These are phyloP conservation scores for Paraconiothyrium brasiliense DNA, from an alignment of 2,329 filamentous ascomycete genomes.

Conservation along the genomic window DNA sequence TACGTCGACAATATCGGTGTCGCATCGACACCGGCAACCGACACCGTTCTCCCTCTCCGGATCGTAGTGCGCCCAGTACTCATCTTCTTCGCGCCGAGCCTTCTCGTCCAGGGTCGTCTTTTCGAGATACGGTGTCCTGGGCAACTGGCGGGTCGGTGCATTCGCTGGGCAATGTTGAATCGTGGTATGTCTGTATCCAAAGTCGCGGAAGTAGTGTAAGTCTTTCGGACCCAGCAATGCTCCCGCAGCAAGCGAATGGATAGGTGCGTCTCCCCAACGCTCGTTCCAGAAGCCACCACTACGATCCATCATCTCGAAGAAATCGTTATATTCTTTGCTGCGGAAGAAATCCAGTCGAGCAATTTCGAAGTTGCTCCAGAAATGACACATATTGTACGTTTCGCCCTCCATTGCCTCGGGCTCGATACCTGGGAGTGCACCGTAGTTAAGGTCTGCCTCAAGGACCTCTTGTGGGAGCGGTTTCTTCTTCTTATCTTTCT, in stretches of 20 bases:
- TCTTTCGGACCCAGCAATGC: constrained; percentile 82
- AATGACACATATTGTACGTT: constrained; percentile 99
- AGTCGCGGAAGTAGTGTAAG: constrained; percentile 98
- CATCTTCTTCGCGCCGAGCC: constrained; percentile 88
- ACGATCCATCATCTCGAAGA: constrained; percentile 98
- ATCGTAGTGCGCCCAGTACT: constrained; percentile 93
- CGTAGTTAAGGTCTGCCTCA: constrained; percentile 75
- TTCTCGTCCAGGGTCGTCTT: constrained; percentile 82
- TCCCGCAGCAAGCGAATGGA: constrained; percentile 95
- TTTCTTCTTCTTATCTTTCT: constrained; percentile 73
- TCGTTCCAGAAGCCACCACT: constrained; percentile 99
- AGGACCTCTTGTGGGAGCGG: constrained; percentile 83
- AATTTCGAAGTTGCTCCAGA: constrained; percentile 99
- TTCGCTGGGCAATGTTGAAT: constrained; percentile 99
- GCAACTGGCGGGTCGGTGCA: constrained; percentile 85
- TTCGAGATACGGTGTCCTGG: constrained; percentile 82
- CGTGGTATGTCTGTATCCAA: constrained; percentile 97
- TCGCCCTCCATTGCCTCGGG: constrained; percentile 96
- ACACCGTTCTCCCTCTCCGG: constrained; percentile 93
- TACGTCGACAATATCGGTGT: constrained; percentile 96
- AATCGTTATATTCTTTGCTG: constrained; percentile 96
- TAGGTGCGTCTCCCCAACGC: constrained; percentile 98
- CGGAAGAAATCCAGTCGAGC: constrained; percentile 94
- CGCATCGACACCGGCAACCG: constrained; percentile 94
- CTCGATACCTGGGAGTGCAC: constrained; percentile 81